Conservation (phyloP, 2,329 filamentous ascomycete genomes). For the Knufia fluminis region DNA sequence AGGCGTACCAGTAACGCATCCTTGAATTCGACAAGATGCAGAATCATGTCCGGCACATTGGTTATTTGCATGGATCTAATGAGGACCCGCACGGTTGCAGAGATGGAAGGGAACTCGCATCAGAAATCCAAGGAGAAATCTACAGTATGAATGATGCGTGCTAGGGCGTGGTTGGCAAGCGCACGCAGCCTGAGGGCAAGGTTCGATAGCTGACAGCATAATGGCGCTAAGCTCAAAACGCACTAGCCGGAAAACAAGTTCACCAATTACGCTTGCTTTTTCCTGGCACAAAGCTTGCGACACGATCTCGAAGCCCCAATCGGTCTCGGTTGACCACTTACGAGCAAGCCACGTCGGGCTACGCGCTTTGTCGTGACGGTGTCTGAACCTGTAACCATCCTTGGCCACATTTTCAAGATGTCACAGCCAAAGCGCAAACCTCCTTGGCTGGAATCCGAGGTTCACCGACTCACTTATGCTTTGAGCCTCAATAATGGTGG, state of each 20-base stretch:
- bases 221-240: background rate
- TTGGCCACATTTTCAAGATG: background rate
- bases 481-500: slow-evolving; percentile 2
- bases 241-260: too few relatives aligned
- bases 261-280: background rate
- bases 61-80: background rate
- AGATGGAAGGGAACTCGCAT: background rate
- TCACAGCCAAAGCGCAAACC: background rate
- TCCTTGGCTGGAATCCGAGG: background rate
- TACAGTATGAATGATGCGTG: background rate
- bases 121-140: background rate
- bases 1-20: too few relatives aligned
- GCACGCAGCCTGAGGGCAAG: too few relatives aligned
- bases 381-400: background rate
- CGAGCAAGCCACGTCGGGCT: background rate
- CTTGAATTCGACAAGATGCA: too few relatives aligned
- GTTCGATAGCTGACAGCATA: too few relatives aligned
- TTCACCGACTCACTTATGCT: background rate
- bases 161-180: too few relatives aligned
- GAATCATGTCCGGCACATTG: background rate
- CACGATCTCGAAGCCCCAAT: background rate
- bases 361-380: background rate
- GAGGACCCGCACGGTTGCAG: background rate
- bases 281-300: background rate
- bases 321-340: background rate